Base-by-base conservation (phyloP, 768 basidiomycete species). In the Coprinopsis strossmayeri region DNA sequence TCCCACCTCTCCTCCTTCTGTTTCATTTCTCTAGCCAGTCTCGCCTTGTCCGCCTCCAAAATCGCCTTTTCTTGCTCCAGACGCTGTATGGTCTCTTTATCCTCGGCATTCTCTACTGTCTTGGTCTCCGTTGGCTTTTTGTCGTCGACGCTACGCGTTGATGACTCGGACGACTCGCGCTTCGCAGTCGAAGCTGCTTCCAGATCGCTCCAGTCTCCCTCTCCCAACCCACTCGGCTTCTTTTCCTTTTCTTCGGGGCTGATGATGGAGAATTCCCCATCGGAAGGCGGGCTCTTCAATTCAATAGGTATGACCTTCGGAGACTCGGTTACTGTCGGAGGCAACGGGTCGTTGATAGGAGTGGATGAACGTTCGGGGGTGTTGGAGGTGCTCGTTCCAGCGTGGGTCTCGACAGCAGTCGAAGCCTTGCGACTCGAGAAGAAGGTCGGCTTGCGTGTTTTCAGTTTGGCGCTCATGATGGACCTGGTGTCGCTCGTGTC, bases 401-500 rank as follows among this genome's bases (percentile, higher is more conserved):
- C 39, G n/a, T 3, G 17, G 41, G 17, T 20, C 23, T 4, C 18
- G 26, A 46, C 43, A 15, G 28, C 44, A 12, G 35, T 34, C 7
- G 20, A 37, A 5, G 43, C 5, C 27, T 28, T 28, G 5, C n/a
- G n/a, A n/a, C 43, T 9, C 25, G 43, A 45, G 4, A 45, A 18
- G 26, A 43, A 32, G 18, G 49, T 43, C 9, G 30, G 11, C 41
- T 44, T 43, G 26, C 49, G 40, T 7, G 43, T 15, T 13, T n/a
- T 28, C n/a, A 13, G 9, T 17, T 5, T 37, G 10, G 3, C 21
- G 25, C 49, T 50, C 25, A 21, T 35, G 32, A 50, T 50, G 43
- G 30, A 35, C 7, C 24, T 35, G 34, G 49, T 45, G 34, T 50
- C 49, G 49, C 43, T 45, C 4, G 43, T 45, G 43, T 45, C 43